Conservation (phyloP, 192 early-diverging fungal species). For the Ambispora gerdemannii region DNA sequence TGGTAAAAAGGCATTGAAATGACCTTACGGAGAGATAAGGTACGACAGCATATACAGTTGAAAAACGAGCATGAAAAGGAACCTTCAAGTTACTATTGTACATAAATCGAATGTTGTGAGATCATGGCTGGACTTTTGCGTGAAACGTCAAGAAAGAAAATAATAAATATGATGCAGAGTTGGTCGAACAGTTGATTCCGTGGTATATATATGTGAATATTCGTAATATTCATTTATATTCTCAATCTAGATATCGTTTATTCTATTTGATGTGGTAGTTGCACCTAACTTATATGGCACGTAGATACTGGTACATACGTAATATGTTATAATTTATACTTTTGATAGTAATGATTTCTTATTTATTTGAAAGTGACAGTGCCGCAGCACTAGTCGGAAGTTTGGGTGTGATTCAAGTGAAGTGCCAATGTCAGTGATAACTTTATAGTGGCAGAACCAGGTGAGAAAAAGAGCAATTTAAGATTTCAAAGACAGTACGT, state of each 20-base stretch:
- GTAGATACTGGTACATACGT: constrained; percentile 71
- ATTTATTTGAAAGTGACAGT: constrained; percentile 63
- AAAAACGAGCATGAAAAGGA: constrained; percentile 63
- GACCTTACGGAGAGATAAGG: constrained; percentile 74
- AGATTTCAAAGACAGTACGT: neutral
- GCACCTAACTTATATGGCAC: constrained; percentile 98
- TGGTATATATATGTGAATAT: constrained; percentile 68
- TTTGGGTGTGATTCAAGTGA: constrained; percentile 91
- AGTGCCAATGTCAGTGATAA: constrained; percentile 94
- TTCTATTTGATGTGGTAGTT: constrained; percentile 94
- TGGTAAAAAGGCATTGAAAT: constrained; percentile 88
- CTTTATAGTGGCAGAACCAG: constrained; percentile 95
- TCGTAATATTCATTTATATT: too few relatives aligned
- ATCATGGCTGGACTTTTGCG: constrained; percentile 96
- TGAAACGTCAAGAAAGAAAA: constrained; percentile 79
- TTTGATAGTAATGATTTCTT: neutral
- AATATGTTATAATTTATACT: neutral
- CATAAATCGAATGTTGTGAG: constrained; percentile 98
- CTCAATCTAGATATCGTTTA: constrained; percentile 79
- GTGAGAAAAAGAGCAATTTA: constrained; percentile 7
- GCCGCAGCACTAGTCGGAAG: constrained; percentile 95
- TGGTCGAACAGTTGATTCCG: constrained; percentile 95
- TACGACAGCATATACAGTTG: constrained; percentile 55
- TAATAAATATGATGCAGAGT: constrained; percentile 54
- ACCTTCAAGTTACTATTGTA: constrained; percentile 84